Base-by-base conservation (phyloP, 768 basidiomycete species). In the Lyophyllum shimeji region DNA sequence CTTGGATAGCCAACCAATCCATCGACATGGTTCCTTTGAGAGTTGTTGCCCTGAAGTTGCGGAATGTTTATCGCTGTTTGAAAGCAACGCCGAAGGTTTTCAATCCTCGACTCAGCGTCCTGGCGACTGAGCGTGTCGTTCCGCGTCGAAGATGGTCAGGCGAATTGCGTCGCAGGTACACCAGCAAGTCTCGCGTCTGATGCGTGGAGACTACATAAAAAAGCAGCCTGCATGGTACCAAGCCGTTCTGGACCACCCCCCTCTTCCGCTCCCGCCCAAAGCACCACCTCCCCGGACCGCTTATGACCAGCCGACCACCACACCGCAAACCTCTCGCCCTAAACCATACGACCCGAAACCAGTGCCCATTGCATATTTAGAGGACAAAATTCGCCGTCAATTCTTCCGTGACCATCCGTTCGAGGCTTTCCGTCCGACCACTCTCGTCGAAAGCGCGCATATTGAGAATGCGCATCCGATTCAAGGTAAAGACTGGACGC, bases 321-420 rank as follows among this genome's bases (percentile, higher is more conserved):
- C 60, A 37, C 42, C 64, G 9, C 52, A 65, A 42, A 60, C 67
- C 6, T 55, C 62, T 25, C 77, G 74, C 54, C 67, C 70, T 52
- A 72, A 72, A 40, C 63, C 75, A 33, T 72, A 72, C 42, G 74
- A 75, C 45, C 71, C 75, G 25, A 73, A 72, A 24, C 87, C 89
- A 0, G 57, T 81, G 46, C 80, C 82, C 11, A 80, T 98, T 49
- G 76, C 77, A 52, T 97, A 95, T 67, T 56, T 89, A 39, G 93
- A 96, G 67, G 97, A 99, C 69, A 78, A 82, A 58, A 76, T 98
- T 55, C 85, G 97, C 33, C 79, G 84, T 52, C 91, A 92, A 69
- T 98, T 99, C 79, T 98, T 95, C 77, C 77, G 79, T 40, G 97
- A 99, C 75, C 95, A 97, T 69, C 95, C 97, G 7, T 97, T 97